Evolutionary conservation across 495 filamentous ascomycete genomes (phyloP).

Genomic region (Talaromyces thailandensis): DNA sequence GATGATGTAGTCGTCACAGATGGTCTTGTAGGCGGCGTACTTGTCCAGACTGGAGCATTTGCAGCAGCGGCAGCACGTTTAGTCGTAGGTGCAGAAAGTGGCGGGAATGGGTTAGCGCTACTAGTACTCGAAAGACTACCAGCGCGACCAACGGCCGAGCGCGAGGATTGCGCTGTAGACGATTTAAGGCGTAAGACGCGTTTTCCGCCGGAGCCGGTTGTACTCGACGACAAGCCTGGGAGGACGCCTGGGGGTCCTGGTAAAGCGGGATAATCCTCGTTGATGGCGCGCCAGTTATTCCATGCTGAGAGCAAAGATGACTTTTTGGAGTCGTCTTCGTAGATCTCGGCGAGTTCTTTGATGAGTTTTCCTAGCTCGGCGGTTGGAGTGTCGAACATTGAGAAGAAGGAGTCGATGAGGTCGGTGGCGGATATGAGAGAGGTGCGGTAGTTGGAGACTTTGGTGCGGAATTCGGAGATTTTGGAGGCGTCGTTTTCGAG

Average conservation of each 20-base stretch:
- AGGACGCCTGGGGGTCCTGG: constrained; percentile 58
- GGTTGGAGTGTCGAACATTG: constrained; percentile 72
- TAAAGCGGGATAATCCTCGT: constrained; percentile 91
- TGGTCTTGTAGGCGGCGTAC: constrained; percentile 15
- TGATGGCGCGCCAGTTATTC: constrained; percentile 90
- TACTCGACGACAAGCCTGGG: constrained; percentile 36
- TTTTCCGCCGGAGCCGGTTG: constrained; percentile 33
- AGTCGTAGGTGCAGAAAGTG: constrained; percentile 28
- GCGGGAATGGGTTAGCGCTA: constrained; percentile 34
- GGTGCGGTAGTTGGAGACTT: constrained; percentile 66
- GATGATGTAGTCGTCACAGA: constrained; percentile 15
- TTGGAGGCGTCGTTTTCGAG: constrained; percentile 66
- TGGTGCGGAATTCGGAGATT: constrained; percentile 62
- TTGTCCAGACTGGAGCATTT: constrained; percentile 19
- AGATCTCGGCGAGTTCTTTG: constrained; percentile 88
- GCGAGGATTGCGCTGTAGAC: constrained; percentile 64
- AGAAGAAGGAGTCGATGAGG: constrained; percentile 73
- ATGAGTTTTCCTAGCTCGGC: constrained; percentile 79
- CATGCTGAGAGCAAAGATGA: constrained; percentile 68
- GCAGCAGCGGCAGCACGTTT: constrained; percentile 21
- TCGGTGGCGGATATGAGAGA: constrained; percentile 58
- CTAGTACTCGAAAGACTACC: constrained; percentile 24
- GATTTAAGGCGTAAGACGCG: constrained; percentile 68
- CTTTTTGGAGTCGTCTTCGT: constrained; percentile 69
- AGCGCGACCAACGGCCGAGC: constrained; percentile 45